Evolutionary conservation across 2,329 filamentous ascomycete species (phyloP), one percentile per base, ranked within the genome.

Genomic region (Diaporthe humulicola): DNA sequence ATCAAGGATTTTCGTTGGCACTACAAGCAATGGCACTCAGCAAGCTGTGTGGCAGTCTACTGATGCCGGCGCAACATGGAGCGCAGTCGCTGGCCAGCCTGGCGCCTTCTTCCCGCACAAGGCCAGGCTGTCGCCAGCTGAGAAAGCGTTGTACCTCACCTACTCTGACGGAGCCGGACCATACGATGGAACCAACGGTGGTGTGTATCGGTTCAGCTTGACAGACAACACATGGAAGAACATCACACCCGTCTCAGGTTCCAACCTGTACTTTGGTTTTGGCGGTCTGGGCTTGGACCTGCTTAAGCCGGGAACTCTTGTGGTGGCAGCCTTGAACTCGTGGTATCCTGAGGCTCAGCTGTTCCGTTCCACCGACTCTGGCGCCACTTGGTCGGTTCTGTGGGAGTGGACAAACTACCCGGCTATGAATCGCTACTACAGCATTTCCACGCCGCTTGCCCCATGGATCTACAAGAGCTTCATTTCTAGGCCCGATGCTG

Each of bases 331-430:
- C 1, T 79, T 91, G 54, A 92, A 91, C 81, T 88, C 86, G 22
- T 91, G 90, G 90, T 91, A 86, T 82, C 90, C 90, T 0, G 90
- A 91, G 75, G 89, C 86, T 1, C 86, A 89, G 71, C 82, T 91
- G 48, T 91, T 87, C 82, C 83, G 90, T 33, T 90, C 88, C 4
- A 88, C 82, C 0, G 86, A 91, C 79, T 89, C 88, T 0, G 90
- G 87, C 28, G 82, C 85, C 19, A 89, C 87, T 0, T 91, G 89
- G 89, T 87, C 87, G 2, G 82, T 80, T 0, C 84, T 90, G 33
- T 91, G 89, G 89, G 84, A 85, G 56, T 90, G 87, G 86, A 82
- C 83, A 0, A 82, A 78, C 25, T 88, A 88, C 70, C 87, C 87
- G 0, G 79, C 84, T 2, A 82, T 86, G 75, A 85, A 86, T 28